Conservation (phyloP, 768 basidiomycete species). For the Trametes cubensis region DNA sequence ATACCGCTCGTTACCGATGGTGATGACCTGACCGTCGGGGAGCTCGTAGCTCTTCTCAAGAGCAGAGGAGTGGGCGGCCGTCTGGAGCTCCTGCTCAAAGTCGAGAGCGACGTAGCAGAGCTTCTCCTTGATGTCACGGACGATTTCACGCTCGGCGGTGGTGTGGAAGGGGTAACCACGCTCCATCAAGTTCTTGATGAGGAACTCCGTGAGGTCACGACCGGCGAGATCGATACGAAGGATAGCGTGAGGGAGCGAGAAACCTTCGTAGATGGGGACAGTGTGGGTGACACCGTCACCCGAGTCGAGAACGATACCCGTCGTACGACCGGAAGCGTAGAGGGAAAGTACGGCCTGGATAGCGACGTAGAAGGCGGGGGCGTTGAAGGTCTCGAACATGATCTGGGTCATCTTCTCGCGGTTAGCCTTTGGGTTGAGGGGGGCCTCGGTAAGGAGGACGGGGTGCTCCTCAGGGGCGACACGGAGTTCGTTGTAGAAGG, state of each 20-base stretch:
- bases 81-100: slow-evolving; percentile 75
- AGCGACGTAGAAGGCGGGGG: slow-evolving; percentile 88
- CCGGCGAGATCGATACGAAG: slow-evolving; percentile 68
- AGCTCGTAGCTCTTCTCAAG: slow-evolving; percentile 76
- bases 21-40: slow-evolving; percentile 68
- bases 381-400: slow-evolving; percentile 97
- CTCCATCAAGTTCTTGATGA: slow-evolving; percentile 59
- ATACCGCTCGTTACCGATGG: slow-evolving; percentile 85
- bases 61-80: slow-evolving; percentile 63
- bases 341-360: slow-evolving; percentile 90
- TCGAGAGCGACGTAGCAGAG: slow-evolving; percentile 74
- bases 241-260: slow-evolving; percentile 70
- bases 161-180: slow-evolving; percentile 67
- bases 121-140: slow-evolving; percentile 82
- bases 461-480: slow-evolving; percentile 94
- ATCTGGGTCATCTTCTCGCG: slow-evolving; percentile 95
- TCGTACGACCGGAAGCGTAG: slow-evolving; percentile 71
- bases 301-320: slow-evolving; percentile 76
- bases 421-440: slow-evolving; percentile 91
- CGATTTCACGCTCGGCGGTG: slow-evolving; percentile 62
- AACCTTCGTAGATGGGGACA: slow-evolving; percentile 75
- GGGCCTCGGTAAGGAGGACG: slow-evolving; percentile 88
- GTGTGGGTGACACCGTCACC: slow-evolving; percentile 75
- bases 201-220: slow-evolving; percentile 64
- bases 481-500: slow-evolving; percentile 89